Conservation (phyloP, 2,329 filamentous ascomycete species). For the Diaporthe ilicicola region DNA sequence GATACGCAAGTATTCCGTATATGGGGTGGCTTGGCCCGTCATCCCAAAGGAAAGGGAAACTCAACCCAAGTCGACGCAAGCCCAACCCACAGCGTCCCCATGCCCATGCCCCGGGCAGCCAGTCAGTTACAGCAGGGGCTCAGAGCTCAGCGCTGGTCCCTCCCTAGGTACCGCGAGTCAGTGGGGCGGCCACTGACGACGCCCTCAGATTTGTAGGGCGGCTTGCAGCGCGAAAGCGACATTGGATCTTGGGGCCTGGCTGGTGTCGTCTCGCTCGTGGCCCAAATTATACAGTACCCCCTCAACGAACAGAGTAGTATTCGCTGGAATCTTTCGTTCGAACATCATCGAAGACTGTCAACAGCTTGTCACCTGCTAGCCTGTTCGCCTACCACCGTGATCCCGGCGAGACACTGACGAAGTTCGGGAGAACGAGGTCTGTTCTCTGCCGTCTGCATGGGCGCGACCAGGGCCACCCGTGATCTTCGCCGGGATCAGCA, state of each 20-base stretch:
- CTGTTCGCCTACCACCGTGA: not conserved
- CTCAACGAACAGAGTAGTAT: not conserved
- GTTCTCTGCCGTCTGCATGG: slow-evolving; percentile 16
- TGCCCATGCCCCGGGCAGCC: not conserved
- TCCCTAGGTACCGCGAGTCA: slow-evolving; percentile 17
- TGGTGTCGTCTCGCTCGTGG: not conserved
- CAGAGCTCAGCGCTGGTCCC: slow-evolving; percentile 10
- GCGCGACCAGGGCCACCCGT: slow-evolving; percentile 17
- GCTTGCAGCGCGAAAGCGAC: not conserved
- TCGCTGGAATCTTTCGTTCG: slow-evolving; percentile 3
- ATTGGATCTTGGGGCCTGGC: not conserved
- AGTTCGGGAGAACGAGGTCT: slow-evolving; percentile 26
- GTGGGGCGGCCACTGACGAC: slow-evolving; percentile 3
- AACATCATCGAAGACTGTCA: not conserved
- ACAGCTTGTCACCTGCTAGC: slow-evolving; percentile 11
- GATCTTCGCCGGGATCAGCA: slow-evolving; percentile 21
- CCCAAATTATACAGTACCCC: not conserved
- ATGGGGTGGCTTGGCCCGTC: slow-evolving; percentile 15
- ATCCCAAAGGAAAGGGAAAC: slow-evolving; percentile 7
- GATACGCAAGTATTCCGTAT: slow-evolving; percentile 12
- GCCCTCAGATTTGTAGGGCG: slow-evolving; percentile 6
- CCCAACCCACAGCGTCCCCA: slow-evolving; percentile 16
- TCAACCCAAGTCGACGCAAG: slow-evolving; percentile 21
- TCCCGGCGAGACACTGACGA: slow-evolving; percentile 9
- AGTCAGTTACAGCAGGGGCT: slow-evolving; percentile 3